phyloP scores from a whole-genome alignment of 2,329 filamentous ascomycete genomes.

The Arachnomyces sp. region DNA sequence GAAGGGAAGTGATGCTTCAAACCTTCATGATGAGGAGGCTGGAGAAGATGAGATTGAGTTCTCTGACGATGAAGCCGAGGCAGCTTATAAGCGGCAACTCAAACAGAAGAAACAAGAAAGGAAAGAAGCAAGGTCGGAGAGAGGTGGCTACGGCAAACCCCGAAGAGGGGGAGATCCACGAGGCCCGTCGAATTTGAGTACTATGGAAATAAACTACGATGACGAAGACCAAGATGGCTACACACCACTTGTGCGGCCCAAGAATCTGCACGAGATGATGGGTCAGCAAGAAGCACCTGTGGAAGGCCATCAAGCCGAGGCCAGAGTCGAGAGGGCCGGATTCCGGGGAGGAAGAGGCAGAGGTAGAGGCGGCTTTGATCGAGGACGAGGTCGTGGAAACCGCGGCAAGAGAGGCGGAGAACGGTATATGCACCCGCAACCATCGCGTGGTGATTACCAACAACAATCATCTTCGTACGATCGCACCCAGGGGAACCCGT shows the following conservation, averaged over 20 bases:
- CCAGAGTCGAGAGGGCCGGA: constrained; percentile 26
- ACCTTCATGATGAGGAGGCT: constrained; percentile 88
- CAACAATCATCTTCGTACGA: constrained; percentile 21
- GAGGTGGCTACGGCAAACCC: constrained; percentile 29
- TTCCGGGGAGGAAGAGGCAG: constrained; percentile 42
- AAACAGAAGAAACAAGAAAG: constrained; percentile 58
- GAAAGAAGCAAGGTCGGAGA: constrained; percentile 39
- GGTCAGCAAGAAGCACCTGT: constrained; percentile 29
- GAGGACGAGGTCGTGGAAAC: constrained; percentile 8
- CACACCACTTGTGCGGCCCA: constrained; percentile 60
- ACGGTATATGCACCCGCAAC: constrained; percentile 12
- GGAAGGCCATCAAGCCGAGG: constrained; percentile 16
- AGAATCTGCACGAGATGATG: constrained; percentile 50
- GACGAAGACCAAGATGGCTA: constrained; percentile 49
- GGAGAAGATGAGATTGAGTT: constrained; percentile 84
- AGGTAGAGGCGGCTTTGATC: constrained; percentile 26
- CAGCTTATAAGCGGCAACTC: constrained; percentile 62
- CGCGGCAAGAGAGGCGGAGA: constrained; percentile 31
- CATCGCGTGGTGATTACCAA: constrained; percentile 18
- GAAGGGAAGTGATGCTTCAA: constrained; percentile 90
- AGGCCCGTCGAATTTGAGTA: constrained; percentile 31
- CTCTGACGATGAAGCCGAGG: constrained; percentile 92
- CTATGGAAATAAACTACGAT: constrained; percentile 54
- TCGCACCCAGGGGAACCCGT: constrained; percentile 18
- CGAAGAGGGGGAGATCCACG: constrained; percentile 26